These are phyloP conservation scores for Forsythia suspensa DNA, from an alignment of 257 asterid genomes.

Conservation along the genomic window DNA sequence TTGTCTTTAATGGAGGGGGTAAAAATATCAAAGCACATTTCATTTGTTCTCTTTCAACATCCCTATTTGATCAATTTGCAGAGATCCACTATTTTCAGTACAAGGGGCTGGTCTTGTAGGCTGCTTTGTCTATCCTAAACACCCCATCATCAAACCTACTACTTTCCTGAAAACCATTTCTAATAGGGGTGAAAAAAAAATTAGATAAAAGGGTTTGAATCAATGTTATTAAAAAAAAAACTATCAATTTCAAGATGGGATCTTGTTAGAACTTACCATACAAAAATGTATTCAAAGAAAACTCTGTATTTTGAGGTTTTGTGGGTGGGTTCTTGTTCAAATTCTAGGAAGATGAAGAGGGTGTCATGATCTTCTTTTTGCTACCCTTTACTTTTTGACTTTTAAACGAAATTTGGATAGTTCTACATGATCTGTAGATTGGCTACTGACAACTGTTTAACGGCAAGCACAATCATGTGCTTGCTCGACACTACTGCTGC, in stretches of 20 bases:
- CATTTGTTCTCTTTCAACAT: too few relatives aligned
- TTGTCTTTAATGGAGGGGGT: too few relatives aligned
- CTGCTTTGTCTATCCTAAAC: slow-evolving; percentile 67
- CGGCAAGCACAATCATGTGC: background rate
- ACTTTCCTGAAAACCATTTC: slow-evolving; percentile 76
- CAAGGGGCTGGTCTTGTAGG: slow-evolving; percentile 49
- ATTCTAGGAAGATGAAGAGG: too few relatives aligned
- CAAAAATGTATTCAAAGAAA: background rate
- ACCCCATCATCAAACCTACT: slow-evolving; percentile 68
- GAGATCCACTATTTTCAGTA: slow-evolving; percentile 38
- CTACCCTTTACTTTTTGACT: background rate
- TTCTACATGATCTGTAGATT: background rate
- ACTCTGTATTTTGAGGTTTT: background rate
- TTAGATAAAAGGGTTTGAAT: background rate
- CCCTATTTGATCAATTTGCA: slow-evolving; percentile 21
- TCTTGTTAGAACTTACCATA: background rate
- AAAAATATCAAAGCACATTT: too few relatives aligned
- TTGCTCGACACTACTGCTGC: background rate
- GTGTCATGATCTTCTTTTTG: too few relatives aligned
- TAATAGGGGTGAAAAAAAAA: background rate
- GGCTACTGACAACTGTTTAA: background rate
- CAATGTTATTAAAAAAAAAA: background rate
- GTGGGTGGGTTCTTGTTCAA: background rate
- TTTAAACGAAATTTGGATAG: background rate
- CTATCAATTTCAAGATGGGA: slow-evolving; percentile 10